Conservation (phyloP, 805 yeast genomes). For the Middelhovenomyces tepae region DNA sequence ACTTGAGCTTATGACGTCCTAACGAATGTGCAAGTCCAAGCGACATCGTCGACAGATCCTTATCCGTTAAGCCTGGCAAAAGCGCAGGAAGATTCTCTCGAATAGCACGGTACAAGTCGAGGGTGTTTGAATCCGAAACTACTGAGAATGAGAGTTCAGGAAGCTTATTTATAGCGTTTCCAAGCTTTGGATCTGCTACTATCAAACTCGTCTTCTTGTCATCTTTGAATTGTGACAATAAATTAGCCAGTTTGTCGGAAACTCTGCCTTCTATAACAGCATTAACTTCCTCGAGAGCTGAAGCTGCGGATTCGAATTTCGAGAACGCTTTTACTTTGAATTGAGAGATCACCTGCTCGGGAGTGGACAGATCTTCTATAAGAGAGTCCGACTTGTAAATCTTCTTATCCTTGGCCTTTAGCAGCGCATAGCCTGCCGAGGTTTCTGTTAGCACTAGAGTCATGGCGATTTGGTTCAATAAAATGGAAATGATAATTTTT, state of each 20-base stretch:
- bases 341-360: constrained; percentile 79
- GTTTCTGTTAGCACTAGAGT: constrained; percentile 77
- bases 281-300: constrained; percentile 91
- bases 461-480: too few species aligned
- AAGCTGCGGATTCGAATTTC: constrained; percentile 88
- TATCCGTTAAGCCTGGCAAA: constrained; percentile 84
- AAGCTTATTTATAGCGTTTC: constrained; percentile 89
- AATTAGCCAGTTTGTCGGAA: constrained; percentile 66
- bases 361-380: constrained; percentile 67
- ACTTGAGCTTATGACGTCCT: constrained; percentile 96
- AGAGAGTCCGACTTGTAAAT: constrained; percentile 75
- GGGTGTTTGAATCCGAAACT: constrained; percentile 89
- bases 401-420: constrained; percentile 96
- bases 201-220: constrained; percentile 67
- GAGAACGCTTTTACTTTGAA: constrained; percentile 86
- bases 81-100: constrained; percentile 90
- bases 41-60: constrained; percentile 86
- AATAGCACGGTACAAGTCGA: constrained; percentile 91
- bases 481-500: too few species aligned
- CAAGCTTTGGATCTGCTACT: constrained; percentile 92
- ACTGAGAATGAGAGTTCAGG: constrained; percentile 75
- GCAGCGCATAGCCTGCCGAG: constrained; percentile 96
- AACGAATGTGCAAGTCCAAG: constrained; percentile 97
- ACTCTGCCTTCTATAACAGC: constrained; percentile 91
- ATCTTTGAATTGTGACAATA: constrained; percentile 40